Conservation (phyloP, 306 rosid species). For the Begonia peltatifolia region DNA sequence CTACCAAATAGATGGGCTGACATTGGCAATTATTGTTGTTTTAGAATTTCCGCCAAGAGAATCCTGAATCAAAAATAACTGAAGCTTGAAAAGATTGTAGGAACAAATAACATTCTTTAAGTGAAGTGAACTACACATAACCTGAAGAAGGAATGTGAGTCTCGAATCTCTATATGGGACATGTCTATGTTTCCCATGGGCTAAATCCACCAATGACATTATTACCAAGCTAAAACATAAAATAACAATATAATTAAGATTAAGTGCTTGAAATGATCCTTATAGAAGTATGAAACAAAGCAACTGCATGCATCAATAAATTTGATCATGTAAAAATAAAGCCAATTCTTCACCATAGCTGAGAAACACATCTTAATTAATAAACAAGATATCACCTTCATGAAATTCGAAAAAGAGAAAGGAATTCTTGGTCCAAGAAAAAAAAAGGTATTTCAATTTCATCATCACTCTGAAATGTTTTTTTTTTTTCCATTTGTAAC, state of each 20-base stretch:
- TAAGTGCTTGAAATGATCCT: not conserved
- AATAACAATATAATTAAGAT: constrained; percentile 11
- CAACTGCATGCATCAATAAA: no score
- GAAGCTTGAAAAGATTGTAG: constrained; percentile 4
- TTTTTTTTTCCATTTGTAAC: not conserved
- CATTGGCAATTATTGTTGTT: constrained; percentile 84
- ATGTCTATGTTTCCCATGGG: constrained; percentile 92
- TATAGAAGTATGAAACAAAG: no score
- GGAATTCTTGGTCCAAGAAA: no score
- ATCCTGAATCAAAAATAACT: constrained; percentile 45
- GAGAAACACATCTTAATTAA: no score
- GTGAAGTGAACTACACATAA: constrained; percentile 20
- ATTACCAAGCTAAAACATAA: constrained; percentile 67
- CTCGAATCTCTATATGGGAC: constrained; percentile 96
- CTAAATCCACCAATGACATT: constrained; percentile 85
- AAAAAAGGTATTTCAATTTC: no score
- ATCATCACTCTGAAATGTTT: not conserved
- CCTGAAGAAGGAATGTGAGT: constrained; percentile 99
- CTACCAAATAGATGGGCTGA: constrained; percentile 91
- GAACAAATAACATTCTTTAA: not conserved
- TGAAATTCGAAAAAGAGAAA: no score
- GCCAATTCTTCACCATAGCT: no score
- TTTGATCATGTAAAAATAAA: no score
- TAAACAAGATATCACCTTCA: no score
- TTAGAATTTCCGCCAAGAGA: constrained; percentile 98